These are phyloP conservation scores for Vanilla planifolia DNA, from an alignment of 106 monocot species.

Conservation along the genomic window DNA sequence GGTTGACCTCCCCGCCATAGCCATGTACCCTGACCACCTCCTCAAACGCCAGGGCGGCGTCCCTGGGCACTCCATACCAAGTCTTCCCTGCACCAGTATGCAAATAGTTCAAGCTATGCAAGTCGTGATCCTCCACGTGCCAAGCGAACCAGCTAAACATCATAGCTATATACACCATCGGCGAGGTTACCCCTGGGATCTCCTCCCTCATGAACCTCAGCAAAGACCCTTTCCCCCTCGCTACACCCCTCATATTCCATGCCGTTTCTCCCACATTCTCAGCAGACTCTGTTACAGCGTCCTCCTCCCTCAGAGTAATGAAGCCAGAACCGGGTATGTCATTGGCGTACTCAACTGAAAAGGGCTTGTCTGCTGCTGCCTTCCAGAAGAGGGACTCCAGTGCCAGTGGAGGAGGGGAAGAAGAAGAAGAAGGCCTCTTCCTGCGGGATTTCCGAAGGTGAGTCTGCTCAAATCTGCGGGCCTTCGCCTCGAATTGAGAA, in stretches of 20 bases:
- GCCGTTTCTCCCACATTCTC: constrained; percentile 73
- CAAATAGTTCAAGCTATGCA: constrained; percentile 93
- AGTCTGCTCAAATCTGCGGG: constrained; percentile 60
- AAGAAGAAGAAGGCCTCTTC: not conserved
- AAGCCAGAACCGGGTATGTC: constrained; percentile 96
- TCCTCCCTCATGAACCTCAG: constrained; percentile 91
- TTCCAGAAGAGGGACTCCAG: constrained; percentile 83
- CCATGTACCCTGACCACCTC: constrained; percentile 83
- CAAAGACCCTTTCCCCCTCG: constrained; percentile 77
- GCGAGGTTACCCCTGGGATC: constrained; percentile 87
- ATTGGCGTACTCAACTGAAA: constrained; percentile 93
- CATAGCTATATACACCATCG: constrained; percentile 96
- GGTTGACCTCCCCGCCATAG: constrained; percentile 84
- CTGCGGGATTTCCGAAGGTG: constrained; percentile 27
- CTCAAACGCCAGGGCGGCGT: constrained; percentile 78
- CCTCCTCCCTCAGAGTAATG: constrained; percentile 21
- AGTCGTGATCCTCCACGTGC: constrained; percentile 97
- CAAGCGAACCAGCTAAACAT: constrained; percentile 99
- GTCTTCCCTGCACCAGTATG: constrained; percentile 89
- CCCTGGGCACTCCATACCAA: constrained; percentile 97
- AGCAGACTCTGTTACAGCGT: not conserved
- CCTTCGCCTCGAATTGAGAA: constrained; percentile 72
- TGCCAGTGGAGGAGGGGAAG: constrained; percentile 34
- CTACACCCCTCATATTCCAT: constrained; percentile 97
- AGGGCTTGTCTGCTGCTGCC: constrained; percentile 66